Conservation (phyloP, 78 protist genomes). For the Dictyostelium capitatum region DNA sequence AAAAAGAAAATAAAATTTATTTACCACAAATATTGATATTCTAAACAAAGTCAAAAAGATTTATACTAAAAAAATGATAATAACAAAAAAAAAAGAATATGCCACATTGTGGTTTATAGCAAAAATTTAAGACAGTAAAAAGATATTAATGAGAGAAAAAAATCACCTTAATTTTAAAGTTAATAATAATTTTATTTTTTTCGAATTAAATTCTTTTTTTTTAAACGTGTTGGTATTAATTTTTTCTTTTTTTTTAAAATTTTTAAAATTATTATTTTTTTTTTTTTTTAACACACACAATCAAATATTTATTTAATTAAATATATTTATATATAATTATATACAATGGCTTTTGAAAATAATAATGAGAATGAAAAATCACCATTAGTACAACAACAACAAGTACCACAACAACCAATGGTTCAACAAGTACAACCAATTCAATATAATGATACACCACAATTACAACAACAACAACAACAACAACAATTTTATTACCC, state of each 20-base stretch:
- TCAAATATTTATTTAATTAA: background rate
- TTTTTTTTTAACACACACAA: background rate
- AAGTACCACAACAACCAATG: background rate
- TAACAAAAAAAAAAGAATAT: no score
- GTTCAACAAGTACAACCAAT: background rate
- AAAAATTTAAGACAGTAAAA: no score
- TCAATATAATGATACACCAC: background rate
- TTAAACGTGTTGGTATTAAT: background rate
- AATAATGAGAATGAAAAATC: conserved; percentile 18
- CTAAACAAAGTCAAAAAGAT: no score
- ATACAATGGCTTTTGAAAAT: conserved; percentile 3
- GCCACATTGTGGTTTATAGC: no score
- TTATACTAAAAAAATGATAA: no score
- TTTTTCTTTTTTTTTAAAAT: conserved; percentile 1
- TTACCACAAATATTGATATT: no score
- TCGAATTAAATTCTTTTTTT: background rate
- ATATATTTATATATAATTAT: background rate
- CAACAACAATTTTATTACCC: conserved; percentile 26
- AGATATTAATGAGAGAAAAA: no score
- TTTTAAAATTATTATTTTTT: background rate
- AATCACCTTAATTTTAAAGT: no score
- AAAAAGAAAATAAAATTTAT: no score
- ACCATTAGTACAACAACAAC: background rate
- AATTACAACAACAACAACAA: background rate
- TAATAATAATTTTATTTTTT: background rate